Evolutionary conservation across 345 rosid species (phyloP), one percentile per base, ranked within the genome.

Genomic region (Clarkia xantiana): DNA sequence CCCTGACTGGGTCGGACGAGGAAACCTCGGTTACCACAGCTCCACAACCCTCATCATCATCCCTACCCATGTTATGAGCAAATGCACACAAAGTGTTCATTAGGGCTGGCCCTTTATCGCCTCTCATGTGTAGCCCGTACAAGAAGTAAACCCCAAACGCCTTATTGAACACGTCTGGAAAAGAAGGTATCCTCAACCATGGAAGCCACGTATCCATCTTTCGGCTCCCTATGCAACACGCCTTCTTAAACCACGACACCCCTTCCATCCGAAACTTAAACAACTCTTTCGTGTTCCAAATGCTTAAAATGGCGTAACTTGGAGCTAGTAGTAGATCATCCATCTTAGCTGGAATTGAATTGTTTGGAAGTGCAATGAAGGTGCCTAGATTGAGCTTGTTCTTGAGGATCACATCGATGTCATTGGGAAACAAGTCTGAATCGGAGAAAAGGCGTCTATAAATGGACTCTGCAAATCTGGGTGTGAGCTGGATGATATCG

Each of bases 211-310:
- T 50, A 59, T 85, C 91, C n/a, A 85, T 42, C 54, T 62, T 40
- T 67, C 91, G 67, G 10, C 72, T 68, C 56, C 78, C 83, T 19
- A 61, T 52, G 64, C 95, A 81, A 10, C 65, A 62, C 9, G 70
- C 75, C 36, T 62, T 60, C 47, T 59, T 72, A 34, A 79, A 40
- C 43, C 50, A 22, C 0, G 87, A 73, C n/a, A 73, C 73, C 5
- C 95, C 81, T 52, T 85, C 82, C 34, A 76, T 48, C 40, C 72
- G 81, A 42, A 85, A 54, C 56, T 68, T 71, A 65, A 79, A 81
- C 64, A 85, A 71, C 6, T 79, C 74, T 52, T 81, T 77, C 14
- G 90, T 79, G 75, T 77, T 79, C 90, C 95, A 85, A 16, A 85
- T 65, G 53, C 85, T 85, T 42, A 74, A 12, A 0, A 81, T 39